Percentiles rank a stretch among this genome's conserved stretches.
phyloP scores from a whole-genome alignment of 768 basidiomycete genomes.

The Boletales sp. region DNA sequence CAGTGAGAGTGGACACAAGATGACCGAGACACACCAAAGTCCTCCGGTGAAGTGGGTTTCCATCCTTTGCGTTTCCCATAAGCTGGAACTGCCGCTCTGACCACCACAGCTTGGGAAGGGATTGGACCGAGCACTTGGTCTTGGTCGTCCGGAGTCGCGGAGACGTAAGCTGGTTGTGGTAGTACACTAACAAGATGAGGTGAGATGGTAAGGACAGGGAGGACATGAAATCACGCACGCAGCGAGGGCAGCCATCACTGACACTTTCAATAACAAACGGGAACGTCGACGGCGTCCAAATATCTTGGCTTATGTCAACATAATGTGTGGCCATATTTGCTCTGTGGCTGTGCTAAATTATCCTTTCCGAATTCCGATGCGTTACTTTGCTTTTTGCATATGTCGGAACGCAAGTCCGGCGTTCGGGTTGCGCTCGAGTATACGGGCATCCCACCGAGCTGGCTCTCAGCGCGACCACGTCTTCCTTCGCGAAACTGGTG shows the following conservation, averaged over 20 bases:
- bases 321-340: constrained; percentile 21
- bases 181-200: constrained; percentile 46
- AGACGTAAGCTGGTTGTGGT: constrained; percentile 59
- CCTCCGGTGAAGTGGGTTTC: constrained; percentile 78
- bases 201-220: background rate
- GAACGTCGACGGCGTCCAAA: constrained; percentile 7
- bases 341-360: constrained; percentile 20
- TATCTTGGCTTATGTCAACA: constrained; percentile 17
- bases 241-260: constrained; percentile 64
- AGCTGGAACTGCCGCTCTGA: constrained; percentile 61
- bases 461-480: constrained; percentile 80
- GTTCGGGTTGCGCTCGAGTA: constrained; percentile 60
- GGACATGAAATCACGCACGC: constrained; percentile 48
- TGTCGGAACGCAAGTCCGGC: constrained; percentile 44
- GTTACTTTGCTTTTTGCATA: background rate
- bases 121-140: constrained; percentile 38
- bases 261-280: constrained; percentile 11
- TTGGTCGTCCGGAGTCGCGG: constrained; percentile 58
- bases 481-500: constrained; percentile 93
- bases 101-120: constrained; percentile 39
- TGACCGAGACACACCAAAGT: constrained; percentile 63
- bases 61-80: constrained; percentile 86
- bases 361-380: constrained; percentile 21
- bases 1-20: background rate
- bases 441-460: constrained; percentile 68